Evolutionary conservation across 441 rosid species (phyloP).

Genomic region (Gossypium schwendimanii): DNA sequence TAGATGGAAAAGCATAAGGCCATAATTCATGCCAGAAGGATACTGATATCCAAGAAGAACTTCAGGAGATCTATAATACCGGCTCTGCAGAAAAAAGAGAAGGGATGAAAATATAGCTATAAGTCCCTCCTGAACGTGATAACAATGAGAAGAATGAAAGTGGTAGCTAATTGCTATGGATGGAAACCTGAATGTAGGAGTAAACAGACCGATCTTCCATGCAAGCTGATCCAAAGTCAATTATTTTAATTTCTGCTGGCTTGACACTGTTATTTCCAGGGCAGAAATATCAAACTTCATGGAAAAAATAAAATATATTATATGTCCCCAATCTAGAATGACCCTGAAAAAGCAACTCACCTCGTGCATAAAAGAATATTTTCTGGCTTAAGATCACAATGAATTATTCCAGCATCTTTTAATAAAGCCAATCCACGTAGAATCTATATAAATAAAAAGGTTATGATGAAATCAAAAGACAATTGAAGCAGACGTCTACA

Average conservation of each 20-base stretch:
- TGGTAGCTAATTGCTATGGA: conserved; percentile 3
- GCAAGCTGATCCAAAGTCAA: conserved; percentile 99
- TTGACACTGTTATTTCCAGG: conserved; percentile 52
- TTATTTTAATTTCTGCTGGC: conserved; percentile 93
- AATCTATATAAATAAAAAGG: conserved; percentile 45
- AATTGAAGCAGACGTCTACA: background rate
- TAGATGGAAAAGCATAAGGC: conserved; percentile 8
- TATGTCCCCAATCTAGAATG: conserved; percentile 14
- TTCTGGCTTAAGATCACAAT: conserved; percentile 98
- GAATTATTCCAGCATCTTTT: conserved; percentile 96
- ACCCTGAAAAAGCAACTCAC: conserved; percentile 34
- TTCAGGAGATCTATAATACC: conserved; percentile 98
- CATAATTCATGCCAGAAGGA: conserved; percentile 38
- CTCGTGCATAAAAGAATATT: conserved; percentile 94
- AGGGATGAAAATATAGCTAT: conserved; percentile 8
- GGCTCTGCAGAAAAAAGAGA: conserved; percentile 65
- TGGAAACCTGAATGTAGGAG: conserved; percentile 91
- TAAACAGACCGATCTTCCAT: conserved; percentile 97
- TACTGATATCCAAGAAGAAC: conserved; percentile 98
- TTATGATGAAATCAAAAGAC: background rate
- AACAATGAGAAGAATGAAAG: conserved; percentile 10
- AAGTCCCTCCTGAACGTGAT: conserved; percentile 11
- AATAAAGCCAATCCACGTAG: conserved; percentile 79
- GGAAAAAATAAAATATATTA: conserved; percentile 5
- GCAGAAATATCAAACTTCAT: conserved; percentile 31